phyloP scores from a whole-genome alignment of 2,329 filamentous ascomycete species.

The Drechslerella coelobrocha region DNA sequence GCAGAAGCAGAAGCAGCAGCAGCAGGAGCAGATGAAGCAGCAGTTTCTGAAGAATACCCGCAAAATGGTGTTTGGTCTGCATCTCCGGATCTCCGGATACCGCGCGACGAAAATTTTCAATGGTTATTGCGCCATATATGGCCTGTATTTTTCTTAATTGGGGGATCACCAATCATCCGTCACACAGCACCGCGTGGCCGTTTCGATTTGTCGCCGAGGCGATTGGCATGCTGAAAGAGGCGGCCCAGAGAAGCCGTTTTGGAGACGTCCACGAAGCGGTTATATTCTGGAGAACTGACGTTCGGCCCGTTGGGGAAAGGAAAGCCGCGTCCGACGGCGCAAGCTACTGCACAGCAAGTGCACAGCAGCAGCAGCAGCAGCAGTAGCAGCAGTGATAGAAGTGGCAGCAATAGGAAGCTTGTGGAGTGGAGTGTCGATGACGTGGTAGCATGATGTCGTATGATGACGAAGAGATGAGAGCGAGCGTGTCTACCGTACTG shows the following conservation, averaged over 20 bases:
- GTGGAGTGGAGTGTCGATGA: conserved; percentile 1
- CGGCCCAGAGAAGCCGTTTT: too few species aligned
- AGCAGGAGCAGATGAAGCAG: conserved; percentile 1
- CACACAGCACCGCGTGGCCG: neutral
- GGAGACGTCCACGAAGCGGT: neutral
- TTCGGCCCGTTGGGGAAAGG: neutral
- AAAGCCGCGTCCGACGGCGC: neutral
- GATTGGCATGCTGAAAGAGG: too few species aligned
- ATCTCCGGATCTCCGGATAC: conserved; percentile 41
- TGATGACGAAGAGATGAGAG: neutral
- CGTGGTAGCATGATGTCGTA: neutral
- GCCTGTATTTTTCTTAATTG: neutral
- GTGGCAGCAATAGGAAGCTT: too few species aligned
- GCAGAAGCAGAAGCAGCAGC: neutral
- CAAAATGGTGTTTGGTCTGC: too few species aligned
- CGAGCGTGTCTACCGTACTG: neutral
- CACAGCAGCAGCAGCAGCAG: neutral
- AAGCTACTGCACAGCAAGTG: neutral
- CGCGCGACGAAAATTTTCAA: conserved; percentile 34
- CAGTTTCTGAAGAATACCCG: too few species aligned
- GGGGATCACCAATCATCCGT: conserved; percentile 8
- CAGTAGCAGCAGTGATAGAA: neutral
- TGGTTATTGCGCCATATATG: conserved; percentile 41
- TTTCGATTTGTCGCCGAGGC: too few species aligned
- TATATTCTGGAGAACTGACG: neutral